Base-by-base conservation (phyloP, 2,329 filamentous ascomycete species). In the Alternaria sp. region DNA sequence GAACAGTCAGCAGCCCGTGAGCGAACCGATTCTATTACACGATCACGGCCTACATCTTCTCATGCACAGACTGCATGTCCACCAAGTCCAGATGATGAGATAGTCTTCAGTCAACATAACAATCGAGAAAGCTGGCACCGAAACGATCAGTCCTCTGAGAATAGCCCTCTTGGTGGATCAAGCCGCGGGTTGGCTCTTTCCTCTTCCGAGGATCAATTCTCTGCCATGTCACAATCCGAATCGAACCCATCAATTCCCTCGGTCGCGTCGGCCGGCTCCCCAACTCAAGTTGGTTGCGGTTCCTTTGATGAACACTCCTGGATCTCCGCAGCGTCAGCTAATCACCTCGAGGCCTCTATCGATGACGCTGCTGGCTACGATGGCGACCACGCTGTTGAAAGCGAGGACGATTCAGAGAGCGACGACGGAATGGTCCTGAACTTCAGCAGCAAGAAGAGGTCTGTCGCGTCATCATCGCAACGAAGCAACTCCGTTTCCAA, bases 231-330 rank as follows among this genome's bases (percentile, higher is more conserved):
- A 23, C 83, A 84, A 68, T 84, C 82, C 6, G 82, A 83, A 9
- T 85, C 83, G 10, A 83, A 85, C 60, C 84, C 84, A 11, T 86
- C 84, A 1, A 84, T 85, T 23, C 84, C 84, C 2, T 86, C 84
- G 9, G 80, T 84, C 15, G 80, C 81, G n/a, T 85, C 84, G 2
- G 82, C 82, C 41, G 79, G 78, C 41, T 85, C 84, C 0, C 84
- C 83, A 9, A 80, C 79, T 18, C 77, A 78, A 43, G 78, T 80
- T 37, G 78, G 79, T 8, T 76, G 76, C 55, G 65, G 60, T 7
- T 60, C 63, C 15, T 60, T 70, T 33, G 67, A 73, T 20, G 56
- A 67, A 6, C 60, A 71, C 6, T 61, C 71, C 9, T 71, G 74
- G 64, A 54, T 72, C 5, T 60, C 71, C 6, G 66, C 71, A 18